Percentiles rank a stretch among this genome's conserved stretches.
Conservation (phyloP, 2,329 filamentous ascomycete genomes). For the Mycogone perniciosa region DNA sequence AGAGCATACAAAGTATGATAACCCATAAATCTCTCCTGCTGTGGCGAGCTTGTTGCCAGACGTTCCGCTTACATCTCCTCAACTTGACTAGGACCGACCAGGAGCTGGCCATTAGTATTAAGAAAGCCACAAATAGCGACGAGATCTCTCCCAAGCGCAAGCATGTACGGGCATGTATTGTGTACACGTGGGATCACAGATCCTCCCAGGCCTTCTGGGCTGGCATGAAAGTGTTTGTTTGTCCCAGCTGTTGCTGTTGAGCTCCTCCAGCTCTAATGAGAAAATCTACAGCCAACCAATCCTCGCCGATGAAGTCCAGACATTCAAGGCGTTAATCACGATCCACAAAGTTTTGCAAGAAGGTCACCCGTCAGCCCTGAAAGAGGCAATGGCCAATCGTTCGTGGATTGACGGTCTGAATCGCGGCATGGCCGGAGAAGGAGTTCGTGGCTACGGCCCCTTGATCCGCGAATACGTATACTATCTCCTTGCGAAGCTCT, state of each 20-base stretch:
- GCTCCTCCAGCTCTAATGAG: background rate
- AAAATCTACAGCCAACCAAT: constrained; percentile 72
- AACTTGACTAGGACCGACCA: constrained; percentile 50
- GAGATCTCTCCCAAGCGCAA: constrained; percentile 70
- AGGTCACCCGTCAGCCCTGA: constrained; percentile 80
- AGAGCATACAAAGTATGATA: constrained; percentile 32
- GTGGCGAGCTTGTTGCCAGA: background rate
- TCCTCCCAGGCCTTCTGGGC: constrained; percentile 93
- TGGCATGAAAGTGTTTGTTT: constrained; percentile 90
- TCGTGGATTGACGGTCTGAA: constrained; percentile 91
- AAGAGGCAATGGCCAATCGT: constrained; percentile 82
- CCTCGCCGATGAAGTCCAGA: constrained; percentile 95
- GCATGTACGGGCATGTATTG: constrained; percentile 95
- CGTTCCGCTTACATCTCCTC: background rate
- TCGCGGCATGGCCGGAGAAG: constrained; percentile 74
- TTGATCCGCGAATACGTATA: constrained; percentile 96
- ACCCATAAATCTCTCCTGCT: too few relatives aligned
- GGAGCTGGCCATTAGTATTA: constrained; percentile 63
- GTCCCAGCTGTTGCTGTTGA: background rate
- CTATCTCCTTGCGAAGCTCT: constrained; percentile 87
- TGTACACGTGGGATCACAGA: constrained; percentile 99
- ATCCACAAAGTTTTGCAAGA: constrained; percentile 97
- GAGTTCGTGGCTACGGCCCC: constrained; percentile 81
- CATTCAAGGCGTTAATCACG: constrained; percentile 96
- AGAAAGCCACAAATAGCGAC: constrained; percentile 62